Conservation (phyloP, 2,329 filamentous ascomycete species). For the Epichloe festucae region DNA sequence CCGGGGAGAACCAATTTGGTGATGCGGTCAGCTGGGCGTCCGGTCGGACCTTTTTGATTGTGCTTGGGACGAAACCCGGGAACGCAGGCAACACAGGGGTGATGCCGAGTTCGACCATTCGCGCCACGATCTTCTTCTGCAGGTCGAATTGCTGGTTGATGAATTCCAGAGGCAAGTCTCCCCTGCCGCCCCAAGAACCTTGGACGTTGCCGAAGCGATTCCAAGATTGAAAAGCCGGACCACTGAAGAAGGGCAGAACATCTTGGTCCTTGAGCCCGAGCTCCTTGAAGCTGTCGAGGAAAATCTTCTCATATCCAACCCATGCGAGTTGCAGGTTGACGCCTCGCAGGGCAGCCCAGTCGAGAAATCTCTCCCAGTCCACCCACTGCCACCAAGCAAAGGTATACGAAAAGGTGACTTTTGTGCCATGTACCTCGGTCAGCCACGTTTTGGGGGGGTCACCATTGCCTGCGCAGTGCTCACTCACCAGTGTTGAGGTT, state of each 20-base stretch:
- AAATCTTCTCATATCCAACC: slow-evolving; percentile 37
- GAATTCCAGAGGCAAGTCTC: slow-evolving; percentile 28
- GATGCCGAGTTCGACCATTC: slow-evolving; percentile 40
- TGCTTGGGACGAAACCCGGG: slow-evolving; percentile 34
- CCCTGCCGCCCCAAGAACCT: slow-evolving; percentile 30
- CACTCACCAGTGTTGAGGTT: slow-evolving; percentile 34
- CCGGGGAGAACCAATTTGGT: slow-evolving; percentile 23
- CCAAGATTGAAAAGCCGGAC: slow-evolving; percentile 39
- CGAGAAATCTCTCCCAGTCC: slow-evolving; percentile 38
- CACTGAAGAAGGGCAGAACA: slow-evolving; percentile 32
- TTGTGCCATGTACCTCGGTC: background rate
- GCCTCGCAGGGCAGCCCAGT: slow-evolving; percentile 39
- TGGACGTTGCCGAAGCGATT: slow-evolving; percentile 42
- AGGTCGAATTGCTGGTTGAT: slow-evolving; percentile 33
- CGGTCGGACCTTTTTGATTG: slow-evolving; percentile 27
- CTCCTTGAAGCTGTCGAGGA: slow-evolving; percentile 33
- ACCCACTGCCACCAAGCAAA: slow-evolving; percentile 38
- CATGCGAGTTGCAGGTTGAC: slow-evolving; percentile 38
- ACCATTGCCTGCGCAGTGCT: too few species aligned
- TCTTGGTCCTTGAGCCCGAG: slow-evolving; percentile 30
- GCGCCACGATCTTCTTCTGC: slow-evolving; percentile 32
- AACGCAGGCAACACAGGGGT: slow-evolving; percentile 37
- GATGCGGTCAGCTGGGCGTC: slow-evolving; percentile 29
- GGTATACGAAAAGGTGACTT: slow-evolving; percentile 39
- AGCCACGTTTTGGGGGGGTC: background rate